Base-by-base conservation (phyloP, 768 basidiomycete species). In the Sporobolomyces phaffii region DNA sequence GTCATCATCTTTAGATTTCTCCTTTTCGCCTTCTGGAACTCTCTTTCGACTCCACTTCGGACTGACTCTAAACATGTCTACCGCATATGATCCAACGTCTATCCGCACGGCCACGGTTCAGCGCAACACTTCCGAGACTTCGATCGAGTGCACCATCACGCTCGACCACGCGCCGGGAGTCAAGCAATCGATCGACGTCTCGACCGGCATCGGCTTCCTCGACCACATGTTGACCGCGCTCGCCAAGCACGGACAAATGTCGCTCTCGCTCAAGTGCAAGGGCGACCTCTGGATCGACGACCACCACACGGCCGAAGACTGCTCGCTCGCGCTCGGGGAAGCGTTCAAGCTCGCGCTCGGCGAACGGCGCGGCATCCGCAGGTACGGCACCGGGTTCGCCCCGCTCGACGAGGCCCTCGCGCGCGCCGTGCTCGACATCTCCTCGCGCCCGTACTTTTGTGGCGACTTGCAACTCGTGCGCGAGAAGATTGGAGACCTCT, bases 171-270 rank as follows among this genome's bases (percentile, higher is more conserved):
- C 81, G 11, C 84, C 90, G 5, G 77, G 77, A 14, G 85, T 85
- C 53, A 77, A 79, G 38, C 94, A 97, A 78, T 80, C 78, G 40
- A 98, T 99, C 74, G 81, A 88, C 34, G 81, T 99, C 62, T 86
- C 85, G 26, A 98, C 94, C 1, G 96, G 96, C 31, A 93, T 99
- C 65, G 96, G 96, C n/a, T 99, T 98, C 77, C 83, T 98, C 41
- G 94, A 99, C 78, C 96, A 99, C 82, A 99, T 99, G 96, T 92
- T 91, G 77, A 87, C 91, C 70, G 94, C 96, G 2, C 84, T 99
- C 6, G 94, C 96, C 40, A 98, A 98, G 78, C 96, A 99, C 79
- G 84, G 90, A 22, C 61, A 65, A 64, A 89, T 96, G 85, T 92
- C 91, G 0, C 81, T 99, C 68, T 85, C 83, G 24, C 83, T 99